A percentile compares a stretch with the other conserved stretches of the same genome.
phyloP scores from a whole-genome alignment of 371 early-diverging fungal genomes.

The Neoconidiobolus thromboides region DNA sequence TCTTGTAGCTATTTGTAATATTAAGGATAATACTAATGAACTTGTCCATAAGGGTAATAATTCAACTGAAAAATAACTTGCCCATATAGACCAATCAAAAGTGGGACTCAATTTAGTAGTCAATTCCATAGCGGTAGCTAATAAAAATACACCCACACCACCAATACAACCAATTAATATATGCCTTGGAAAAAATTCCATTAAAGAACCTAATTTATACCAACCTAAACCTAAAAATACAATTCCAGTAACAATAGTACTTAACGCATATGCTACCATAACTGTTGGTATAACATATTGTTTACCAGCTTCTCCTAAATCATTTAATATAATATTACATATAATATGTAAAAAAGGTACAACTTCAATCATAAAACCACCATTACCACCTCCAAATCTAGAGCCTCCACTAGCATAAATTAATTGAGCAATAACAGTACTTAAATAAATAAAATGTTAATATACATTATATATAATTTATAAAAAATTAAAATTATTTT shows the following conservation, averaged over 20 bases:
- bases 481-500: conserved; percentile 5
- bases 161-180: conserved; percentile 91
- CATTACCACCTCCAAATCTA: conserved; percentile 76
- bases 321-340: conserved; percentile 39
- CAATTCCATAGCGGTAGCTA: conserved; percentile 82
- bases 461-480: conserved; percentile 11
- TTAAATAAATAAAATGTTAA: conserved; percentile 9
- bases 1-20: conserved; percentile 30
- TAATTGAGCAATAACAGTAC: conserved; percentile 65
- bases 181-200: conserved; percentile 88
- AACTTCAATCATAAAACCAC: conserved; percentile 89
- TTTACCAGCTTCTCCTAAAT: conserved; percentile 31
- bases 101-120: conserved; percentile 40
- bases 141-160: conserved; percentile 84
- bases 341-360: conserved; percentile 83
- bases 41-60: conserved; percentile 59
- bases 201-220: conserved; percentile 55
- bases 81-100: conserved; percentile 28
- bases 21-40: conserved; percentile 45
- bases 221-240: conserved; percentile 73
- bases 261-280: conserved; percentile 68
- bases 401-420: conserved; percentile 70
- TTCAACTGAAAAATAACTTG: conserved; percentile 28
- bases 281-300: conserved; percentile 67
- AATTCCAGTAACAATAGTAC: conserved; percentile 68